Conservation (phyloP, 1,284 basidiomycete genomes). For the Cutaneotrichosporon cavernicola region DNA sequence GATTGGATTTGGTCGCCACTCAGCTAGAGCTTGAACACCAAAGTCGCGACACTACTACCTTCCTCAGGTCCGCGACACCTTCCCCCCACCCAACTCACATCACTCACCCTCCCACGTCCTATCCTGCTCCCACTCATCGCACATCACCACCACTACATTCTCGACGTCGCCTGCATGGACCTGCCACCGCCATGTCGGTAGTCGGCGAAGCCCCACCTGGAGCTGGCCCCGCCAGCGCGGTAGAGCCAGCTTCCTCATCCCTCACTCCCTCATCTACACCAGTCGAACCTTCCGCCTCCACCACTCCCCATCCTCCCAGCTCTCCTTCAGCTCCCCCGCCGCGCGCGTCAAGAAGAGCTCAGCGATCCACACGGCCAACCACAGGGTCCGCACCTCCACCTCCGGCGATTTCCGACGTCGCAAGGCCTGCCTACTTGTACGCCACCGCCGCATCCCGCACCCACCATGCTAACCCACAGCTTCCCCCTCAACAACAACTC, state of each 20-base stretch:
- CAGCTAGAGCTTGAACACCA: neutral
- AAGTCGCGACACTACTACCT: neutral
- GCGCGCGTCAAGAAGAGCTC: neutral
- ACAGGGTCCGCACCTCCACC: neutral
- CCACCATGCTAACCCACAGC: slow-evolving; percentile 12
- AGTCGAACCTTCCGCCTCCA: neutral
- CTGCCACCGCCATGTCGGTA: slow-evolving; percentile 5
- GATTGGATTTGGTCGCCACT: too few relatives aligned
- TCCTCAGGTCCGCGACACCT: neutral
- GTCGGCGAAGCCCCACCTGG: neutral
- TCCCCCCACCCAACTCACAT: neutral
- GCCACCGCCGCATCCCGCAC: neutral
- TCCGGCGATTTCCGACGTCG: slow-evolving; percentile 11
- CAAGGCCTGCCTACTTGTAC: slow-evolving; percentile 24
- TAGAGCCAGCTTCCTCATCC: neutral
- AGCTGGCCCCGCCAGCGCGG: neutral
- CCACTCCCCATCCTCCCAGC: neutral
- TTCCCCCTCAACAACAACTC: slow-evolving; percentile 26
- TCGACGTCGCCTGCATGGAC: neutral
- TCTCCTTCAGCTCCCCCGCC: neutral
- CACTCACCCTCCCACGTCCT: neutral
- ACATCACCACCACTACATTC: neutral
- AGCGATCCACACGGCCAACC: neutral
- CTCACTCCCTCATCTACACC: neutral
- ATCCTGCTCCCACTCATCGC: neutral